Percentiles rank a stretch among this genome's conserved stretches.
Conservation (phyloP, 2,329 filamentous ascomycete species). For the Pseudocercospora ulei region DNA sequence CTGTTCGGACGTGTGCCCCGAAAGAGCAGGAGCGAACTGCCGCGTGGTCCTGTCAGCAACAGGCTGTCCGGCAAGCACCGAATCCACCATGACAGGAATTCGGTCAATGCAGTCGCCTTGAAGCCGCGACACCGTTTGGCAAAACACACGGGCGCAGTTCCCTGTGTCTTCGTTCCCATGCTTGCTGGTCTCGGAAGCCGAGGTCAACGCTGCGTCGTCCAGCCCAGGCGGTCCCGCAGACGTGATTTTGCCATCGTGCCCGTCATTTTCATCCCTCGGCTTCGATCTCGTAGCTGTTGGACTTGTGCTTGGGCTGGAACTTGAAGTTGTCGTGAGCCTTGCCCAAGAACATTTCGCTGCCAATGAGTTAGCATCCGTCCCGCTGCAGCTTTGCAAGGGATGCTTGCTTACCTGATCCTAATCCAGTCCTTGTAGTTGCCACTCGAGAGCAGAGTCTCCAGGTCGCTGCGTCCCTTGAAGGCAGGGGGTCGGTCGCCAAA, state of each 20-base stretch:
- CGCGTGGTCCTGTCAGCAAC: no score
- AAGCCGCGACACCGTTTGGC: no score
- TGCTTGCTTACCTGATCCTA: slow-evolving; percentile 71
- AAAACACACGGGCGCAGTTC: no score
- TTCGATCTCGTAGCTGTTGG: slow-evolving; percentile 77
- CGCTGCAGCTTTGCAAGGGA: background rate
- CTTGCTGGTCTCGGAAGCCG: no score
- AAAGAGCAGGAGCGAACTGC: no score
- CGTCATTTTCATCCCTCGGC: slow-evolving; percentile 48
- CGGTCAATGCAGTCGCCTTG: no score
- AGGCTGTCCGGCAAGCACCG: no score
- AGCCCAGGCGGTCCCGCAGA: no score
- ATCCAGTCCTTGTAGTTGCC: slow-evolving; percentile 96
- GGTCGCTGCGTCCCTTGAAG: slow-evolving; percentile 72
- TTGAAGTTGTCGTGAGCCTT: slow-evolving; percentile 81
- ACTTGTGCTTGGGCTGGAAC: slow-evolving; percentile 97
- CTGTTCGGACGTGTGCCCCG: no score
- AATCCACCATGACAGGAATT: no score
- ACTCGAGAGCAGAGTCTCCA: slow-evolving; percentile 88
- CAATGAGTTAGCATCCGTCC: slow-evolving; percentile 9
- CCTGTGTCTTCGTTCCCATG: no score
- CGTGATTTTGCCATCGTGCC: background rate
- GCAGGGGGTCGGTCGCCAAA: slow-evolving; percentile 82
- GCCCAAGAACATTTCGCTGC: slow-evolving; percentile 93
- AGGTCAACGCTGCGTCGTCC: no score